These are phyloP conservation scores for Xylariaceae sp. DNA, from an alignment of 2,329 filamentous ascomycete species.

Conservation along the genomic window DNA sequence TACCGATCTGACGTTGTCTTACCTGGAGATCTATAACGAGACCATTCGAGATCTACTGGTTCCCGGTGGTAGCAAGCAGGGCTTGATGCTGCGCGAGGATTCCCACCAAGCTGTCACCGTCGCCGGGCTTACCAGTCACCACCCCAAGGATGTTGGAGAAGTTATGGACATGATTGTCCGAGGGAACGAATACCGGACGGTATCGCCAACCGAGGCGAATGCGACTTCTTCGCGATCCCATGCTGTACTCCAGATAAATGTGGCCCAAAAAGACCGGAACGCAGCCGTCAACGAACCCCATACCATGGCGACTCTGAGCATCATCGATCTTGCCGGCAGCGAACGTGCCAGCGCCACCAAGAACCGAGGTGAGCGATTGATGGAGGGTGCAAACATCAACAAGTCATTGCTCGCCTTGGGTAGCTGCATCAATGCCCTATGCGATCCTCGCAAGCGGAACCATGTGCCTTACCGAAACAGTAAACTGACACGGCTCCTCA, in stretches of 20 bases:
- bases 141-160: slow-evolving; percentile 86
- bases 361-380: slow-evolving; percentile 86
- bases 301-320: slow-evolving; percentile 96
- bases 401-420: slow-evolving; percentile 93
- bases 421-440: slow-evolving; percentile 97
- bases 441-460: slow-evolving; percentile 86
- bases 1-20: slow-evolving; percentile 89
- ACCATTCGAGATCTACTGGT: slow-evolving; percentile 93
- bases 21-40: slow-evolving; percentile 98
- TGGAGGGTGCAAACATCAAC: slow-evolving; percentile 99
- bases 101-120: slow-evolving; percentile 92
- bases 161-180: slow-evolving; percentile 99
- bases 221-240: slow-evolving; percentile 97
- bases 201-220: slow-evolving; percentile 96
- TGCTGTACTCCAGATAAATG: slow-evolving; percentile 94
- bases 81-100: slow-evolving; percentile 92
- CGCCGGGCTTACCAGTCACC: slow-evolving; percentile 85
- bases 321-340: slow-evolving; percentile 95
- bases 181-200: slow-evolving; percentile 92
- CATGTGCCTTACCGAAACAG: slow-evolving; percentile 98
- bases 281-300: slow-evolving; percentile 91
- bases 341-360: slow-evolving; percentile 96
- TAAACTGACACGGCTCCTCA: slow-evolving; percentile 91
- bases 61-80: slow-evolving; percentile 79
- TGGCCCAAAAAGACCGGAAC: slow-evolving; percentile 92